Evolutionary conservation across 192 early-diverging fungal genomes (phyloP), one percentile per base, ranked within the genome.

Genomic region (Coemansia sp.): DNA sequence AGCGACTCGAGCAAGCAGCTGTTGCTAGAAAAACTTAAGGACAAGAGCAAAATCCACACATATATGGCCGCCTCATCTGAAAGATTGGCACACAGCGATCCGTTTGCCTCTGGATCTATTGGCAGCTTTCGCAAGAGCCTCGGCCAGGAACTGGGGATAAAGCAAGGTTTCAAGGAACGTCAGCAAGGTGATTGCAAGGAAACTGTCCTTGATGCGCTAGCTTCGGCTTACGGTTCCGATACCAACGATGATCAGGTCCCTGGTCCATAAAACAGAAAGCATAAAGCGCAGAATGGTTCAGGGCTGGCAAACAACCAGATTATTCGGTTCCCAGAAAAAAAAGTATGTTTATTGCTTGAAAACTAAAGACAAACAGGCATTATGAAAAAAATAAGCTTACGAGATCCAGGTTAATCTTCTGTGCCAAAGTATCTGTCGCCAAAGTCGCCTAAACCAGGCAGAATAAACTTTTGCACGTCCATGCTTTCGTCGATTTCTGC

Each of bases 371-470:
- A 28, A 28, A 28, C 22, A 28, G 22, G 22, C 22, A 28, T 28
- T 28, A 28, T 28, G 22, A 8, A 36, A n/a, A 15, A 59, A 36
- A 17, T 56, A 56, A 8, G 3, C 7, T 22, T 15, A 36, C 9
- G 14, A 22, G 6, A 28, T 28, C 22, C 22, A 35, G 18, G 28
- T 68, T 74, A 81, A 22, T 80, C 86, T 33, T 90, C 89, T 11
- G 92, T 92, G 41, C 92, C 91, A 85, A 94, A 91, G 80, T 94
- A 95, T 72, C 92, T 87, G 85, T 93, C 93, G 65, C 94, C 94
- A 76, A 95, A 98, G 80, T 96, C 95, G 45, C 96, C 94, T 37
- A 95, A 79, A 14, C 96, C 96, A 38, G 96, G 96, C 15, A 93
- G 76, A 71, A 98, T 96, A 73, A 92, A 98, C 84, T 93, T 91